Evolutionary conservation across 352 stramenopile genomes (phyloP).

Genomic region (Phytophthora hibernalis): DNA sequence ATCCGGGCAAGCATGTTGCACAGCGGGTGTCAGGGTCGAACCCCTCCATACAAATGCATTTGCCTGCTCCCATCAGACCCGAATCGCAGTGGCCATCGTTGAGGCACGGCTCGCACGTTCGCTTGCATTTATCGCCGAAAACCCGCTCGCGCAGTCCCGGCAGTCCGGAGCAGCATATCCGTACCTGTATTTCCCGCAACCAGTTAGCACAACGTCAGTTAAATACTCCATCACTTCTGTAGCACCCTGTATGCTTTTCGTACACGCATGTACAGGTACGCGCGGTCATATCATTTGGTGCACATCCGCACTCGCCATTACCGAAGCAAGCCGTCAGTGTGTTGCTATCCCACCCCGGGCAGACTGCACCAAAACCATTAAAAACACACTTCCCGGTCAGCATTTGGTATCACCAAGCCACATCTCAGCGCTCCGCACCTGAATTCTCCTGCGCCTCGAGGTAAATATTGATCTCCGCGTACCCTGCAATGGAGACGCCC

Average conservation of each 20-base stretch:
- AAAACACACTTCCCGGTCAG: conserved; percentile 1
- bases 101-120: conserved; percentile 74
- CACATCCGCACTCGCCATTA: conserved; percentile 79
- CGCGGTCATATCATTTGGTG: conserved; percentile 61
- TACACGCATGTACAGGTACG: conserved; percentile 78
- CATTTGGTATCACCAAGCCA: background rate
- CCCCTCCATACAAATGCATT: conserved; percentile 73
- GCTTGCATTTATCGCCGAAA: conserved; percentile 63
- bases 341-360: conserved; percentile 75
- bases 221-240: background rate
- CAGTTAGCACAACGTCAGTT: conserved; percentile 1
- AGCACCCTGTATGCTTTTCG: conserved; percentile 18
- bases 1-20: conserved; percentile 79
- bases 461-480: conserved; percentile 83
- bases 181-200: conserved; percentile 25
- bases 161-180: conserved; percentile 81
- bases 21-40: conserved; percentile 83
- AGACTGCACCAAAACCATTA: conserved; percentile 41
- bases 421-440: conserved; percentile 36
- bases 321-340: conserved; percentile 58
- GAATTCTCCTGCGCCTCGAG: conserved; percentile 83
- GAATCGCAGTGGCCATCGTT: conserved; percentile 80
- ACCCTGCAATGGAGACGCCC: conserved; percentile 76
- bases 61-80: conserved; percentile 62
- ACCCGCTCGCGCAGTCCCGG: conserved; percentile 62